Base-by-base conservation (phyloP, 257 asterid genomes). In the Scutellaria galericulata region DNA sequence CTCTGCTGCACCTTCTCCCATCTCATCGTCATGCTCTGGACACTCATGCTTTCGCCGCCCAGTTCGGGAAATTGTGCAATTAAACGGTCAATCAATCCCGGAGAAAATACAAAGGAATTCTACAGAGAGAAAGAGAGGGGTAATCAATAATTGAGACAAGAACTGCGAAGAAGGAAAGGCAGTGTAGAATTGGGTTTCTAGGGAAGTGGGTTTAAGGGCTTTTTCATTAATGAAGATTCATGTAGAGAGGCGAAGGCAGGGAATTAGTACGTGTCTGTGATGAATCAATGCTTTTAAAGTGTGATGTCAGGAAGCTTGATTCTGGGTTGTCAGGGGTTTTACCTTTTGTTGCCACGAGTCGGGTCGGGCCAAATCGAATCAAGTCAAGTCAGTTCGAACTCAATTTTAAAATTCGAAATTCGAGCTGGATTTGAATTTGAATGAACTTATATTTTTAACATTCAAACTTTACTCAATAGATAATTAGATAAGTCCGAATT, bases 1-100 rank as follows among this genome's bases (percentile, higher is more conserved):
- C 79, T 85, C 72, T 72, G 80, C 79, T 57, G 83, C 83, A 84
- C 80, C 84, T 77, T 95, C 83, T 92, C 97, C 99, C 98, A 92
- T 66, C 90, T 83, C 97, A 95, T 90, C 42, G 82, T 79, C 78
- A 51, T 68, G 61, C 76, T 77, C 79, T 72, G 78, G 50, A 68
- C 52, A 78, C 73, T 74, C 79, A 58, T 73, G 47, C 9, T 66
- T 44, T 18, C 40, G 11, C 74, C 20, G 35, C 65, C 48, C 54
- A 52, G 71, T 79, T 58, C 51, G 18, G 66, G 62, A 76, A 66
- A 45, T 46, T 7, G 52, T 56, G 65, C 35, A 48, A 57, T 51
- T 59, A 44, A 62, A 74, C 7, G 72, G 57, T 54, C 46, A 73
- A 44, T 56, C 48, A 75, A 45, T 48, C 62, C 55, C 22, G 42